Evolutionary conservation across 106 monocot species (phyloP).

Genomic region (Narthecium ossifragum): DNA sequence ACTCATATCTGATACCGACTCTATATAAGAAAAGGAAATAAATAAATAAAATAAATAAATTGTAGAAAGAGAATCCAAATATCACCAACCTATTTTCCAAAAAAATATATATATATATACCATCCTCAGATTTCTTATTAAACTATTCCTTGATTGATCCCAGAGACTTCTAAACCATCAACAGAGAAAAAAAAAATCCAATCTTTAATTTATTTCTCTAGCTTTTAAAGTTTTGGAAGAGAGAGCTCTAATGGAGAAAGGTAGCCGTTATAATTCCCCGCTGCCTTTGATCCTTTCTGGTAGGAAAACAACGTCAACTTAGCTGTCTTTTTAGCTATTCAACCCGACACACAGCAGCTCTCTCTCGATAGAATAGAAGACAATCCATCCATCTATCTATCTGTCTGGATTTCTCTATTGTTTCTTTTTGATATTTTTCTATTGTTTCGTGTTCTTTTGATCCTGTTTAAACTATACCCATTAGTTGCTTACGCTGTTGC

Average conservation of each 20-base stretch:
- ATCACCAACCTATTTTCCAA: neutral
- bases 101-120: neutral
- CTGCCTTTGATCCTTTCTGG: too few species aligned
- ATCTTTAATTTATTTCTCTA: too few species aligned
- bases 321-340: neutral
- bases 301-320: too few species aligned
- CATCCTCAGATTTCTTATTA: neutral
- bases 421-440: neutral
- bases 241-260: too few species aligned
- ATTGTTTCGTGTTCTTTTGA: neutral
- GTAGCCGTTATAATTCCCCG: too few species aligned
- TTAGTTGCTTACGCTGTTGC: too few species aligned
- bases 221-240: too few species aligned
- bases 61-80: neutral
- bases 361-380: neutral
- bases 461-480: neutral
- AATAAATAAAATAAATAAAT: conserved; percentile 1
- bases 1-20: neutral
- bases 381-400: neutral
- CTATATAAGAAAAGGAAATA: neutral
- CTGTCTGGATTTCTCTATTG: neutral
- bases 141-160: neutral
- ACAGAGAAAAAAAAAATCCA: too few species aligned
- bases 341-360: neutral
- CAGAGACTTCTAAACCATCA: neutral